Evolutionary conservation across 2,329 filamentous ascomycete genomes (phyloP), one percentile per base, ranked within the genome.

Genomic region (Alternaria brassicicola): DNA sequence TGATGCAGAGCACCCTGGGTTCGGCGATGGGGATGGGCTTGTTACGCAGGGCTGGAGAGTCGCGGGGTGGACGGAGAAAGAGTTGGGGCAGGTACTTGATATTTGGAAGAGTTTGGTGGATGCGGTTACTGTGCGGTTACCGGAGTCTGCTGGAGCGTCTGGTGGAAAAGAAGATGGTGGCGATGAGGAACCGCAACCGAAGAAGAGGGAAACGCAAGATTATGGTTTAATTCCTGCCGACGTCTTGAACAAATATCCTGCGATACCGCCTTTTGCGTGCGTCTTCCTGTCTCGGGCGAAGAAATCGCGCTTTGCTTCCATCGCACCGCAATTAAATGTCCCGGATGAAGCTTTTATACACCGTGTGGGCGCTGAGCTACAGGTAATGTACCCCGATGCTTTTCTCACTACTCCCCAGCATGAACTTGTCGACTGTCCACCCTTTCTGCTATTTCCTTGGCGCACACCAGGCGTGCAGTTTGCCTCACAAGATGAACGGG

Each of bases 211-310:
- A 17, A 45, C 2, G 3, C 3, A 31, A 5, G 17, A 46, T 9
- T 4, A 6, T n/a, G 0, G 0, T 1, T 1, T 46, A 6, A 21
- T 46, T 1, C 8, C 42, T 3, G 12, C 3, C 5, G 26, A 31
- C 12, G 8, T 31, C 12, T 10, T 46, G 5, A 3, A 31, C 0
- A 7, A 17, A 28, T 43, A 43, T 17, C 49, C 38, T 1, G 38
- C 36, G 3, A 43, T 42, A 1, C 36, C 19, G 12, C 25, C 38
- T 5, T 42, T 43, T 13, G 49, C 21, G 2, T 17, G 26, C 38
- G 21, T 15, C 1, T 42, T 52, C 9, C 36, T 42, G 2, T 31
- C 36, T 3, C 13, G 6, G 19, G 49, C 36, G 3, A 43, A 43
- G 2, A 52, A 33, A 15, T 26, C 36, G 13, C 19, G 13, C 0